Evolutionary conservation across 1,284 basidiomycete species (phyloP).

Genomic region (Trichosporon ovoides): DNA sequence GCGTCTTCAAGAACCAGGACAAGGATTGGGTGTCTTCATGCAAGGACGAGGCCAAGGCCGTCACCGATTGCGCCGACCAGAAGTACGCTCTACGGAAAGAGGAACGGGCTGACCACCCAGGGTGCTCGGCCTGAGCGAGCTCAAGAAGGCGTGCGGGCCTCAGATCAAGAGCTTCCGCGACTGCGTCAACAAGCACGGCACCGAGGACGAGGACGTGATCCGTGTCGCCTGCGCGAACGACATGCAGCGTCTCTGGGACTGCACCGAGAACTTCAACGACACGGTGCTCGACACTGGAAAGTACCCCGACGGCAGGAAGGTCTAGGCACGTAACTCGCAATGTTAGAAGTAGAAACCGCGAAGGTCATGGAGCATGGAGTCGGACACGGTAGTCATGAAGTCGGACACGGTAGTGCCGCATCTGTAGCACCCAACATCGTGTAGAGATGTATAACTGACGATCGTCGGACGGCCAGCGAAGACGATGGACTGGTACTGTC

Average conservation of each 20-base stretch:
- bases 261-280: slow-evolving; percentile 28
- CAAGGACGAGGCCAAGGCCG: slow-evolving; percentile 32
- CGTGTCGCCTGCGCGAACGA: slow-evolving; percentile 29
- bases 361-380: no score
- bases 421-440: no score
- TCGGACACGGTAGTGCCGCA: no score
- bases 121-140: slow-evolving; percentile 41
- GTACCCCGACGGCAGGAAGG: background rate
- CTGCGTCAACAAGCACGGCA: slow-evolving; percentile 36
- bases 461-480: no score
- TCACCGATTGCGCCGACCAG: slow-evolving; percentile 43
- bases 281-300: slow-evolving; percentile 22
- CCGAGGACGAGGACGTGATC: slow-evolving; percentile 31
- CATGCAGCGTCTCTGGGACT: slow-evolving; percentile 44
- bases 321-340: no score
- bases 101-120: slow-evolving; percentile 17
- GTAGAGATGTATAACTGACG: no score
- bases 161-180: slow-evolving; percentile 37
- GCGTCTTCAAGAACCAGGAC: slow-evolving; percentile 39
- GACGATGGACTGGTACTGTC: no score
- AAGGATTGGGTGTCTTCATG: slow-evolving; percentile 43
- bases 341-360: no score
- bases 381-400: no score
- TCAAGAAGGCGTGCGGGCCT: slow-evolving; percentile 36
- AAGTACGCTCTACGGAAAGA: slow-evolving; percentile 29